A percentile compares a stretch with the other conserved stretches of the same genome.
These are phyloP conservation scores for Sistotremastrum suecicum DNA, from an alignment of 768 basidiomycete genomes.

Conservation along the genomic window DNA sequence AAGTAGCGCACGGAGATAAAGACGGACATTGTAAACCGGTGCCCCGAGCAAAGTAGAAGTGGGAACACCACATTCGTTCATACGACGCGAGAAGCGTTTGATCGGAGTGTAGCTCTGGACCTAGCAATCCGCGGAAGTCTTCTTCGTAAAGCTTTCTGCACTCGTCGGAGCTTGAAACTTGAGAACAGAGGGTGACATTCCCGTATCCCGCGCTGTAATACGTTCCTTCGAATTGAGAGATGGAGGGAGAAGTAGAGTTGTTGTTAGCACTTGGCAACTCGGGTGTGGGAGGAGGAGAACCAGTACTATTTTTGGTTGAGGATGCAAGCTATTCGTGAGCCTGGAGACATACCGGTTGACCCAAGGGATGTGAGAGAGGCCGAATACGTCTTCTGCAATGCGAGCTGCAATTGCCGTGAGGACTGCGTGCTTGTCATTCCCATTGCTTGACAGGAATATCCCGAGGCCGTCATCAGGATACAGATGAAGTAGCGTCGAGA, in stretches of 20 bases:
- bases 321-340: background rate
- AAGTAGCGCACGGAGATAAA: slow-evolving; percentile 7
- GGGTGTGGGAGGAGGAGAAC: slow-evolving; percentile 12
- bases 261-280: background rate
- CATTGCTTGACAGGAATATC: slow-evolving; percentile 21
- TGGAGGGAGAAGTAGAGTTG: slow-evolving; percentile 2
- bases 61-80: slow-evolving; percentile 23
- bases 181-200: slow-evolving; percentile 21
- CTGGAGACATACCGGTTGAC: slow-evolving; percentile 3
- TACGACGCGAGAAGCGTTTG: slow-evolving; percentile 18
- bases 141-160: slow-evolving; percentile 17
- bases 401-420: slow-evolving; percentile 5
- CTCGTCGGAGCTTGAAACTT: slow-evolving; percentile 10
- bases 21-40: slow-evolving; percentile 10
- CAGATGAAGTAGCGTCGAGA: slow-evolving; percentile 17
- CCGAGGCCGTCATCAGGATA: slow-evolving; percentile 23
- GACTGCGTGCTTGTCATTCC: slow-evolving; percentile 8
- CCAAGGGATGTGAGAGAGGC: slow-evolving; percentile 2
- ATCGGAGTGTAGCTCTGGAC: background rate
- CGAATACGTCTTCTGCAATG: slow-evolving; percentile 13
- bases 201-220: slow-evolving; percentile 26
- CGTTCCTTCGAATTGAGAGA: slow-evolving; percentile 17
- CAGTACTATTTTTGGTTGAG: background rate
- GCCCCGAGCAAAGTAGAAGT: slow-evolving; percentile 6
- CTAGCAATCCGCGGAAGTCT: slow-evolving; percentile 14